Conservation (phyloP, 192 early-diverging fungal genomes). For the Backusella mclennaniae region DNA sequence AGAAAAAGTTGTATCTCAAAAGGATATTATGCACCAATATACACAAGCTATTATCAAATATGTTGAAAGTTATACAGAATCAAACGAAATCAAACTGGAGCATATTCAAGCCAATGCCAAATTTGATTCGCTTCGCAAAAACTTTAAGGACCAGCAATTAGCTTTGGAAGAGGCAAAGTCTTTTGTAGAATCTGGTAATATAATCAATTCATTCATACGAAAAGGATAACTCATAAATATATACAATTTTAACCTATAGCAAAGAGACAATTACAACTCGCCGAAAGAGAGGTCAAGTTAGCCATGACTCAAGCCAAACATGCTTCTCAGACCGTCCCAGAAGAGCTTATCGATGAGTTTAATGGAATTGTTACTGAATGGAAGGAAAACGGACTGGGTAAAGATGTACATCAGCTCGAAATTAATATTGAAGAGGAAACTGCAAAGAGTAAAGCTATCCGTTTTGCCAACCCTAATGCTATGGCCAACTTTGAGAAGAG, state of each 20-base stretch:
- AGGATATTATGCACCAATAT: background rate
- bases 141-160: background rate
- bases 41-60: background rate
- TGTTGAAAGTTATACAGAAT: background rate
- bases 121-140: background rate
- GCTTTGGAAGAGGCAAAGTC: conserved; percentile 28
- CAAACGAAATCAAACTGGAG: background rate
- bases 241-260: background rate
- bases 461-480: conserved; percentile 51
- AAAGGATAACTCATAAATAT: too few species aligned
- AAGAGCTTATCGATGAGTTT: conserved; percentile 49
- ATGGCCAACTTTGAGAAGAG: conserved; percentile 71
- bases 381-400: conserved; percentile 10
- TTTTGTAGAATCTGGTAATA: background rate
- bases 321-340: conserved; percentile 48
- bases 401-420: conserved; percentile 64
- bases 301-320: conserved; percentile 50
- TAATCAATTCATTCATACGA: background rate
- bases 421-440: conserved; percentile 52
- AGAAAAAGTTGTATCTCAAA: background rate
- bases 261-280: background rate
- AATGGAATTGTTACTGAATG: conserved; percentile 34
- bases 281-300: conserved; percentile 47
- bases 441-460: conserved; percentile 55
- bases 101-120: background rate